Percentiles rank a stretch among this genome's conserved stretches.
Evolutionary conservation across 2,329 filamentous ascomycete genomes (phyloP).

Genomic region (Lasiodiplodia sp.): DNA sequence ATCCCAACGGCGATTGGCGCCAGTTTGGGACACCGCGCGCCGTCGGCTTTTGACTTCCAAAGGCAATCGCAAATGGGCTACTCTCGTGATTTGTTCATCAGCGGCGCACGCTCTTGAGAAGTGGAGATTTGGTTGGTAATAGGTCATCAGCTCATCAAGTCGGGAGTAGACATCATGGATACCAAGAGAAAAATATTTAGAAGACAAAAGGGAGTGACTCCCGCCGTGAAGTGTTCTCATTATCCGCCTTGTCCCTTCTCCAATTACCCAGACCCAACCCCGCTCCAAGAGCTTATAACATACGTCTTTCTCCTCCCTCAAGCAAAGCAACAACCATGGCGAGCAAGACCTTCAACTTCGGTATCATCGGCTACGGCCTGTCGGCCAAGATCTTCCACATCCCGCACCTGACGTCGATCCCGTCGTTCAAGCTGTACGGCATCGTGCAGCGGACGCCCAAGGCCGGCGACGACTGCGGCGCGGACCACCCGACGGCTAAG

Average conservation of each 20-base stretch:
- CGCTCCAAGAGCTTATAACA: background rate
- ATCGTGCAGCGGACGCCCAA: slow-evolving; percentile 78
- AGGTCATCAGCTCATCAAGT: background rate
- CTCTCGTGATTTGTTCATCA: background rate
- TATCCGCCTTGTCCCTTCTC: background rate
- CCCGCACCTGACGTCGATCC: slow-evolving; percentile 68
- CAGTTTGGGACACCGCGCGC: background rate
- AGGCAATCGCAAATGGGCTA: background rate
- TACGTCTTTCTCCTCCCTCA: background rate
- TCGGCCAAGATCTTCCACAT: slow-evolving; percentile 85
- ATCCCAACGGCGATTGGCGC: background rate
- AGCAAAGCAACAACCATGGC: slow-evolving; percentile 8
- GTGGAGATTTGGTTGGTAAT: slow-evolving; percentile 1
- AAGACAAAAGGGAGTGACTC: background rate
- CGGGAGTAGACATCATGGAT: background rate
- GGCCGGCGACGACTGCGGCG: slow-evolving; percentile 69
- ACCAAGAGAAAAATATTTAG: background rate
- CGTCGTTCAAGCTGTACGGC: slow-evolving; percentile 72
- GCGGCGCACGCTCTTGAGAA: background rate
- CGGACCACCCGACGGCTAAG: slow-evolving; percentile 70
- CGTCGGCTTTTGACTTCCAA: slow-evolving; percentile 1
- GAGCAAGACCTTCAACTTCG: slow-evolving; percentile 55
- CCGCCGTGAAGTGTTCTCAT: background rate
- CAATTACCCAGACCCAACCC: background rate
- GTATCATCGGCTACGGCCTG: slow-evolving; percentile 67